Evolutionary conservation across 805 yeast genomes (phyloP).

Genomic region (Barnettozyma californica): DNA sequence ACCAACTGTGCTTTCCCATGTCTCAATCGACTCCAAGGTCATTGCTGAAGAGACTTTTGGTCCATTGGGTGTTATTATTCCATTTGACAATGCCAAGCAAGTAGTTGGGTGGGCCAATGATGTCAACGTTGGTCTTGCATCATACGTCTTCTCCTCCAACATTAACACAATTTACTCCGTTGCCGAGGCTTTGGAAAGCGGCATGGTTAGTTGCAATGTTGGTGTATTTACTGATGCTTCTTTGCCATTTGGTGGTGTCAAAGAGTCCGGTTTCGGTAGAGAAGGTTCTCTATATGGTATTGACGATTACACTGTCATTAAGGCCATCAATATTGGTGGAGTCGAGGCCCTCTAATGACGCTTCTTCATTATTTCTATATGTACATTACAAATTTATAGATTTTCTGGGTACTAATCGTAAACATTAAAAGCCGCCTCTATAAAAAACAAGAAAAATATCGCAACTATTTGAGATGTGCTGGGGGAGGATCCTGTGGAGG

Average conservation of each 20-base stretch:
- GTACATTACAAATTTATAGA: not conserved
- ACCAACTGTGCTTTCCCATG: constrained; percentile 50
- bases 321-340: constrained; percentile 46
- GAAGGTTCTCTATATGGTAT: constrained; percentile 62
- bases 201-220: constrained; percentile 60
- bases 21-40: constrained; percentile 45
- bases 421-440: not conserved
- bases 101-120: constrained; percentile 51
- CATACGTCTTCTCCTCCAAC: constrained; percentile 52
- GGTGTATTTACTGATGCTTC: constrained; percentile 53
- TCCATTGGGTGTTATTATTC: constrained; percentile 53
- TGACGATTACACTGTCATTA: constrained; percentile 52
- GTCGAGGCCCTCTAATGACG: constrained; percentile 7
- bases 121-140: constrained; percentile 51
- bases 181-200: constrained; percentile 54
- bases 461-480: constrained; percentile 5
- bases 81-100: constrained; percentile 49
- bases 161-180: constrained; percentile 45
- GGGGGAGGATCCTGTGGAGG: constrained; percentile 11
- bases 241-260: constrained; percentile 59
- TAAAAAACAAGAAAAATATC: not conserved
- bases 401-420: not conserved
- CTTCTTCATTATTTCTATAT: not conserved
- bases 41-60: constrained; percentile 60
- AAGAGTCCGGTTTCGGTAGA: constrained; percentile 65